Percentiles rank a stretch among this genome's conserved stretches.
Evolutionary conservation across 83 land plant species (phyloP).

Genomic region (Diphasiastrum complanatum): DNA sequence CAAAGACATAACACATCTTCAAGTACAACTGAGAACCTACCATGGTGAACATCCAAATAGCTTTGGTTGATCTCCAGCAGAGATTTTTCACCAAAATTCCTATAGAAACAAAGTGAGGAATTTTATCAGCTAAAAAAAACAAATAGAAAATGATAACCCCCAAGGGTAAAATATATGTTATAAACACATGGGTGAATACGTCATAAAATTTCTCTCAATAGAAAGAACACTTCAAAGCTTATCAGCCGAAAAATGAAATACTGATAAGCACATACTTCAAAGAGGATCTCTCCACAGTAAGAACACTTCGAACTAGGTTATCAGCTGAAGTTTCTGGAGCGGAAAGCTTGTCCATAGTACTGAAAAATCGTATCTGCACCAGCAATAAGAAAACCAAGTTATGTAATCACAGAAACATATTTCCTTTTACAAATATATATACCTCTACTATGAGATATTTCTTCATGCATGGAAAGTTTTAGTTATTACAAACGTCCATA

Average conservation of each 20-base stretch:
- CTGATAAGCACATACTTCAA: too few relatives aligned
- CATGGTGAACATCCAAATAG: slow-evolving; percentile 66
- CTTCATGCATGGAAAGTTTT: too few relatives aligned
- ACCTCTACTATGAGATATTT: not conserved
- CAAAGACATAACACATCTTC: not conserved
- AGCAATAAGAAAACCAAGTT: slow-evolving; percentile 4
- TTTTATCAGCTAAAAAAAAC: not conserved
- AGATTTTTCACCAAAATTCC: slow-evolving; percentile 61
- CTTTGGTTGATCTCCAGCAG: slow-evolving; percentile 53
- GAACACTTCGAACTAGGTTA: slow-evolving; percentile 61
- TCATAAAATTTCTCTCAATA: not conserved
- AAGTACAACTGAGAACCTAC: slow-evolving; percentile 38
- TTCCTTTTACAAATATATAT: not conserved
- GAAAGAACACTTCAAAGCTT: not conserved
- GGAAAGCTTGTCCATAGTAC: slow-evolving; percentile 48
- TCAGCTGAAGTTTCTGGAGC: slow-evolving; percentile 56
- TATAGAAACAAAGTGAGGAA: slow-evolving; percentile 24
- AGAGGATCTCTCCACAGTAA: slow-evolving; percentile 57
- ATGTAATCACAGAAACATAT: not conserved
- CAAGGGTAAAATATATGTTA: not conserved
- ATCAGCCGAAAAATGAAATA: slow-evolving; percentile 6
- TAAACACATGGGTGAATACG: not conserved
- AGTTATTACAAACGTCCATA: too few relatives aligned
- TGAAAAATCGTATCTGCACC: slow-evolving; percentile 83
- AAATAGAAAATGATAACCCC: not conserved